phyloP scores from a whole-genome alignment of 441 rosid species.

The Croton setiger region DNA sequence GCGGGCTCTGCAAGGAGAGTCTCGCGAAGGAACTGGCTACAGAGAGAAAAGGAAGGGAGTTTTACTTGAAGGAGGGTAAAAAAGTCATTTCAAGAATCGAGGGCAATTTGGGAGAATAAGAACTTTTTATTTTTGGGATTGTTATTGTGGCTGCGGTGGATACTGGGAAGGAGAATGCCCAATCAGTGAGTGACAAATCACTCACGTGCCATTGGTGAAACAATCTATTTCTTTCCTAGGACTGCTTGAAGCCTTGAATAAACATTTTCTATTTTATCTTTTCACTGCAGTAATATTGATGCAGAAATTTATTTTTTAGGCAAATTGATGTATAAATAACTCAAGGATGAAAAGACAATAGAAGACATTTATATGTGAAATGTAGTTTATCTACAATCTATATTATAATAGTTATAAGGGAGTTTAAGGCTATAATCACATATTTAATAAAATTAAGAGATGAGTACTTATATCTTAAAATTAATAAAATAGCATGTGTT shows the following conservation, averaged over 20 bases:
- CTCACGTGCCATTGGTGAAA: constrained; percentile 23
- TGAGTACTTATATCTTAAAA: too few species aligned
- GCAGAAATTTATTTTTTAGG: background rate
- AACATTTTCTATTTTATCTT: background rate
- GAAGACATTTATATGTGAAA: too few species aligned
- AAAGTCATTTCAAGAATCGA: background rate
- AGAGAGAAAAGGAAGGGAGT: background rate
- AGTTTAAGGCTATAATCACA: too few species aligned
- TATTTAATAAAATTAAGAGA: too few species aligned
- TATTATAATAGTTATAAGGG: too few species aligned
- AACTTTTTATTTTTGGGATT: background rate
- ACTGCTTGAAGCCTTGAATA: background rate
- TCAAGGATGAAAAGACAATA: too few species aligned
- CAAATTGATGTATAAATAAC: too few species aligned
- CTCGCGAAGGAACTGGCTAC: constrained; percentile 27
- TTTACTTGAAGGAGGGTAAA: constrained; percentile 21
- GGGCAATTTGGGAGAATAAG: constrained; percentile 15
- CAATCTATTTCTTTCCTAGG: constrained; percentile 1
- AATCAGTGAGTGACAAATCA: constrained; percentile 20
- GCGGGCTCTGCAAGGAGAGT: constrained; percentile 26
- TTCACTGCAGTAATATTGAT: background rate
- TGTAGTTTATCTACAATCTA: too few species aligned
- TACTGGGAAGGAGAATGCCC: constrained; percentile 3
- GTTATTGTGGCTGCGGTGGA: constrained; percentile 4
- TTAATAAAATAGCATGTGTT: too few species aligned